Evolutionary conservation across 2,329 filamentous ascomycete genomes (phyloP), one percentile per base, ranked within the genome.

Genomic region (Furcasterigmium sp.): DNA sequence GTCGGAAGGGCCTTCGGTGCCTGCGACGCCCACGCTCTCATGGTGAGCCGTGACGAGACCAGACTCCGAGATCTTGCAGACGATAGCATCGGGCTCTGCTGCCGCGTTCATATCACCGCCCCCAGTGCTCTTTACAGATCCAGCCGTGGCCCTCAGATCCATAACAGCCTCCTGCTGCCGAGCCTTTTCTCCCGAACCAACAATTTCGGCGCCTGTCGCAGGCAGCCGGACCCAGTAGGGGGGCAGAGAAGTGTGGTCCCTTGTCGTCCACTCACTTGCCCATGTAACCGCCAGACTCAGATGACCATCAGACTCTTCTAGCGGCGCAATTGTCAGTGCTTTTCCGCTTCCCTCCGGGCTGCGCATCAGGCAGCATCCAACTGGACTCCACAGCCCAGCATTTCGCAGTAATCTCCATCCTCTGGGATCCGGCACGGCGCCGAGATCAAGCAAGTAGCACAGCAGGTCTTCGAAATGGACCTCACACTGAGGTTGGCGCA

Each of bases 361-460:
- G 48, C 67, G 68, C 65, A 83, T 70, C 41, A 84, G 56, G 0
- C 71, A 62, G 26, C 77, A 82, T 4, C 78, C 79, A 1, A 72
- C 70, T 0, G 80, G 78, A 3, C 79, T 78, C 78, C 79, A 82
- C 2, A 82, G 53, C 0, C 79, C 79, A 5, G 75, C 75, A 0
- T 71, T 72, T 20, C 76, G 67, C 44, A 83, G 49, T 49, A 82
- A 59, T 32, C 70, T 71, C 71, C 78, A 81, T 3, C 78, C 79
- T 39, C 76, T 75, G 0, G 74, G 58, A 45, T 82, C 75, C 0
- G 80, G 79, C 3, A 80, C 64, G 2, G 80, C 81, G 3, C 82
- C 82, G 8, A 82, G 65, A 55, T 85, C 81, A 2, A 85, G 59
- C 28, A 85, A 60, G 46, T 84, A 84, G 20, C 69, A 72, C 1